Conservation (phyloP, 179 eudicot genomes). For the Amaranthus tricolor region DNA sequence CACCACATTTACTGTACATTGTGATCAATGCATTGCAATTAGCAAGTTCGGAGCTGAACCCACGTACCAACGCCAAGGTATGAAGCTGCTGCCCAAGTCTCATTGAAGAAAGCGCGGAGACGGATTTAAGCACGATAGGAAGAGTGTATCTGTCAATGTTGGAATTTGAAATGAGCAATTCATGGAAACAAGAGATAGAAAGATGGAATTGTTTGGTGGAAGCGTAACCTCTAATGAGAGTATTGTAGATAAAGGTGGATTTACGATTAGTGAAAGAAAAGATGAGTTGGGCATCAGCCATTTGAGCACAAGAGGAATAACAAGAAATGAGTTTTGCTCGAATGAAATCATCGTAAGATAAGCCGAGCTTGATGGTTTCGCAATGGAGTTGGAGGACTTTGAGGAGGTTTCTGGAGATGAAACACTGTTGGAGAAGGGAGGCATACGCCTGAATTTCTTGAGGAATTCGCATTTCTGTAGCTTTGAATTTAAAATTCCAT, state of each 20-base stretch:
- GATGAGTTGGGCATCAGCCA: conserved; percentile 38
- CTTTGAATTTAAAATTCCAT: too few relatives aligned
- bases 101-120: conserved; percentile 32
- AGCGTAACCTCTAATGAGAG: conserved; percentile 50
- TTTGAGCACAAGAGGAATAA: conserved; percentile 43
- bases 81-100: conserved; percentile 43
- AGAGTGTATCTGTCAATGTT: conserved; percentile 42
- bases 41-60: conserved; percentile 37
- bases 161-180: conserved; percentile 32
- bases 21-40: conserved; percentile 51
- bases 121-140: conserved; percentile 47
- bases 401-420: conserved; percentile 34
- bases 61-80: conserved; percentile 33
- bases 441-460: conserved; percentile 18
- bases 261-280: conserved; percentile 42
- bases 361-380: conserved; percentile 27
- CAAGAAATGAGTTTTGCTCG: conserved; percentile 50
- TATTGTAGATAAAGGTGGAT: conserved; percentile 52
- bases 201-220: conserved; percentile 29
- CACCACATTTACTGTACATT: conserved; percentile 50
- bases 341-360: conserved; percentile 47
- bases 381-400: conserved; percentile 40
- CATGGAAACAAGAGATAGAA: conserved; percentile 37
- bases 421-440: conserved; percentile 35
- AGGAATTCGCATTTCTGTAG: background rate